A percentile compares a stretch with the other conserved stretches of the same genome.
These are phyloP conservation scores for Inga laurina DNA, from an alignment of 306 rosid genomes.

Conservation along the genomic window DNA sequence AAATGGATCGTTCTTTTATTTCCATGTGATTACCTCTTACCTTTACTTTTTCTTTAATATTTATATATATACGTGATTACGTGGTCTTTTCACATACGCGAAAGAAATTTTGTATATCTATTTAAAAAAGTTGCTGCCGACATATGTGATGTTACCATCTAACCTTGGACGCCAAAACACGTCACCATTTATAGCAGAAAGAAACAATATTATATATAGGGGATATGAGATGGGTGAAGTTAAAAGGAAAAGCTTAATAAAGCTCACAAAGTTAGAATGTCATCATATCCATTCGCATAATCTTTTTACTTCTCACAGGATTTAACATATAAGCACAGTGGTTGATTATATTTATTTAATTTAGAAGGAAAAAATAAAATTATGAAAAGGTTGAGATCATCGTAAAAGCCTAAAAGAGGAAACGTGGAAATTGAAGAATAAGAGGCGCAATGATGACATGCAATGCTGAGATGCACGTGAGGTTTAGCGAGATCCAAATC, in stretches of 20 bases:
- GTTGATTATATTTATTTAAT: no score
- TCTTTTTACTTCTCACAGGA: background rate
- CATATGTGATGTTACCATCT: background rate
- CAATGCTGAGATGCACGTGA: conserved; percentile 28
- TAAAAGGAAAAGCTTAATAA: conserved; percentile 1
- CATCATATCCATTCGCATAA: background rate
- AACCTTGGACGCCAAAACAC: background rate
- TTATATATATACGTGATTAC: background rate
- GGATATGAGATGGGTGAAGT: background rate
- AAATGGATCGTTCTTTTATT: background rate
- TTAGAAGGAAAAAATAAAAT: background rate
- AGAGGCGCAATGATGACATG: background rate
- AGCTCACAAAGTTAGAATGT: conserved; percentile 9
- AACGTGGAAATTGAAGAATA: background rate
- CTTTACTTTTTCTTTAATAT: background rate
- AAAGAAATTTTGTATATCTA: background rate
- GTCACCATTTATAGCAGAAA: background rate
- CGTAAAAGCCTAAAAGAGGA: background rate
- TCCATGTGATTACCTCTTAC: background rate
- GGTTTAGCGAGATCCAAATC: conserved; percentile 25
- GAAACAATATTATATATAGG: background rate
- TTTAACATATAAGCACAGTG: background rate
- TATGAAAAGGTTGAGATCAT: background rate
- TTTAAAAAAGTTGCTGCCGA: conserved; percentile 19
- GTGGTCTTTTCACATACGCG: background rate